Evolutionary conservation across 306 rosid genomes (phyloP).

Genomic region (Vigna hirtella): DNA sequence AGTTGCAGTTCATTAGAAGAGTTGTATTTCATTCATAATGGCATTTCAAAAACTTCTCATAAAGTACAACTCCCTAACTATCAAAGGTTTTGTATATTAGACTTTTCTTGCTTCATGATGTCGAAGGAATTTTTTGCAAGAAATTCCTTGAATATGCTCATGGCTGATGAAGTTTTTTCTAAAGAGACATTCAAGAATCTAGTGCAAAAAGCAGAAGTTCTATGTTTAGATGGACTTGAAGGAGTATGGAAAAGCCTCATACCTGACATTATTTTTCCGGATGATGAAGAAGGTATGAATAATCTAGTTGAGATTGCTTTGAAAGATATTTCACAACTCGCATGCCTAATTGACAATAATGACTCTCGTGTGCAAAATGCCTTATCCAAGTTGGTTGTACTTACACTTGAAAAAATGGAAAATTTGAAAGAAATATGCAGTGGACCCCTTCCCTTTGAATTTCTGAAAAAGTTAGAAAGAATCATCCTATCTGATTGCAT

Average conservation of each 20-base stretch:
- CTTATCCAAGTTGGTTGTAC: conserved; percentile 16
- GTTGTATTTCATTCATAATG: not conserved
- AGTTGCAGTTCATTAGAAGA: conserved; percentile 34
- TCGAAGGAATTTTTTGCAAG: not conserved
- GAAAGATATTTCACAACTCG: rapidly evolving
- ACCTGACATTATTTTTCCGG: conserved; percentile 5
- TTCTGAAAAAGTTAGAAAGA: too few relatives aligned
- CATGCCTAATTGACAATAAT: conserved; percentile 14
- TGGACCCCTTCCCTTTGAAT: too few relatives aligned
- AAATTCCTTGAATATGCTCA: not conserved
- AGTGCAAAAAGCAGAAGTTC: not conserved
- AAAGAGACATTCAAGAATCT: not conserved
- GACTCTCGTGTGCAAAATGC: not conserved
- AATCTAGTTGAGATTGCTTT: not conserved
- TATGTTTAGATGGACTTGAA: rapidly evolving
- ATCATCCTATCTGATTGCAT: too few relatives aligned
- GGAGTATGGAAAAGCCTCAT: conserved; percentile 8
- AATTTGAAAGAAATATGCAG: conserved; percentile 13
- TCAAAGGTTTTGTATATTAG: not conserved
- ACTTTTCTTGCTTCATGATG: too few relatives aligned
- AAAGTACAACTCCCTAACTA: not conserved
- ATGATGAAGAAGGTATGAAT: not conserved
- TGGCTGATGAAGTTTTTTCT: not conserved
- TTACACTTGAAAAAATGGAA: not conserved
- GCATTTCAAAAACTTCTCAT: not conserved